A percentile compares a stretch with the other conserved stretches of the same genome.
Evolutionary conservation across 768 basidiomycete genomes (phyloP).

Genomic region (Russula compacta): DNA sequence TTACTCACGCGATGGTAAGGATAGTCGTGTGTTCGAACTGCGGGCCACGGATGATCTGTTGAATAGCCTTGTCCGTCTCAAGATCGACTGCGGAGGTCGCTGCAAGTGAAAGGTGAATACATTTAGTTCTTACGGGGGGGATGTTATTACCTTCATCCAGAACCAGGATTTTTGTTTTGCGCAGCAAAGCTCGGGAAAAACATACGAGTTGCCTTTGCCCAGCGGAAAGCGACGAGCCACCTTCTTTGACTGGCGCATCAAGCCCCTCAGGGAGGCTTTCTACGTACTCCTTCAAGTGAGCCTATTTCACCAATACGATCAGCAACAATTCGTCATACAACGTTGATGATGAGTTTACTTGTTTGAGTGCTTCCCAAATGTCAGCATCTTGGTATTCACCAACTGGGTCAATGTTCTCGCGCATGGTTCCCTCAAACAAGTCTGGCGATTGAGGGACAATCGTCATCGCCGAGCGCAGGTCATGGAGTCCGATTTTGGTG

Average conservation of each 20-base stretch:
- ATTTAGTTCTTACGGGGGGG: not conserved
- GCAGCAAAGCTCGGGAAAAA: constrained; percentile 76
- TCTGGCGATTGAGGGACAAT: constrained; percentile 34
- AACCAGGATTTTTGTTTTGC: constrained; percentile 81
- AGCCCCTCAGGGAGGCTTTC: constrained; percentile 56
- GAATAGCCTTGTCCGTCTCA: constrained; percentile 83
- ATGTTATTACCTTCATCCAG: constrained; percentile 71
- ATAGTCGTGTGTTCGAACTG: constrained; percentile 75
- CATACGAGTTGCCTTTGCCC: constrained; percentile 87
- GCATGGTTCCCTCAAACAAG: constrained; percentile 60
- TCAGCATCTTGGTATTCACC: constrained; percentile 64
- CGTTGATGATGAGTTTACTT: constrained; percentile 32
- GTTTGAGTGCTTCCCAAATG: constrained; percentile 81
- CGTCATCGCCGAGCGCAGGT: constrained; percentile 66
- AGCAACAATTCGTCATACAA: not conserved
- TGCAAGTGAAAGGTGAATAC: constrained; percentile 23
- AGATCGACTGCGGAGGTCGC: constrained; percentile 87
- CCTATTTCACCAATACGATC: constrained; percentile 29
- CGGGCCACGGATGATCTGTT: constrained; percentile 76
- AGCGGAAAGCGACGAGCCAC: constrained; percentile 70
- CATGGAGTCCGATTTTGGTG: constrained; percentile 63
- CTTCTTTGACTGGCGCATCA: constrained; percentile 68
- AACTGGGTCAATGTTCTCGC: constrained; percentile 87
- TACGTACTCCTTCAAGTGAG: constrained; percentile 60
- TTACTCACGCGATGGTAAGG: constrained; percentile 72